Conservation (phyloP, 495 filamentous ascomycete genomes). For the Lentithecium fluviatile region DNA sequence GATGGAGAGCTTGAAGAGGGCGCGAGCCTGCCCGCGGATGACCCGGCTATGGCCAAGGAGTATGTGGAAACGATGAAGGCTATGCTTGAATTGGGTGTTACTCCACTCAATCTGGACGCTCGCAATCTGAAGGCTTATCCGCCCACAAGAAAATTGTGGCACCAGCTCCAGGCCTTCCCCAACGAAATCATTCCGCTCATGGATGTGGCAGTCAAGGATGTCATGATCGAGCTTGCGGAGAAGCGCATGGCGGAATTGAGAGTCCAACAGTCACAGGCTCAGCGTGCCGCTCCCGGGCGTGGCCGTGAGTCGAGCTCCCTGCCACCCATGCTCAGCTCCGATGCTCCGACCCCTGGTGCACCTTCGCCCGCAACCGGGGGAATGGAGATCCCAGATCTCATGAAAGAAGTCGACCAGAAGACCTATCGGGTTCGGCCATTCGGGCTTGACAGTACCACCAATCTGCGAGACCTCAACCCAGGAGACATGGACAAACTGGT, state of each 20-base stretch:
- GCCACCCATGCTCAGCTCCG: constrained; percentile 71
- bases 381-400: constrained; percentile 57
- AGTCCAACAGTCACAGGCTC: constrained; percentile 53
- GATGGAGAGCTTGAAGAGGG: constrained; percentile 73
- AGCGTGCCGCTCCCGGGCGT: constrained; percentile 43
- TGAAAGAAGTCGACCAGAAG: constrained; percentile 64
- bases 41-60: constrained; percentile 63
- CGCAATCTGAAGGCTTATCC: constrained; percentile 92
- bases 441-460: constrained; percentile 81
- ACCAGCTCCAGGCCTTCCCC: constrained; percentile 88
- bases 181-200: constrained; percentile 95
- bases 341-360: constrained; percentile 48
- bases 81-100: constrained; percentile 82
- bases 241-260: constrained; percentile 74
- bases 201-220: constrained; percentile 90
- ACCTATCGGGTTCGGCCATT: constrained; percentile 85
- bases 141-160: constrained; percentile 87
- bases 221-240: constrained; percentile 84
- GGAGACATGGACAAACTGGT: constrained; percentile 97
- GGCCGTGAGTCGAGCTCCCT: constrained; percentile 63
- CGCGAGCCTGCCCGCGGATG: constrained; percentile 56
- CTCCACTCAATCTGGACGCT: constrained; percentile 81
- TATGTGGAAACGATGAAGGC: constrained; percentile 85
- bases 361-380: constrained; percentile 33
- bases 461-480: constrained; percentile 93